These are phyloP conservation scores for Carex littledalei DNA, from an alignment of 176 grass and related monocot species.

Conservation along the genomic window DNA sequence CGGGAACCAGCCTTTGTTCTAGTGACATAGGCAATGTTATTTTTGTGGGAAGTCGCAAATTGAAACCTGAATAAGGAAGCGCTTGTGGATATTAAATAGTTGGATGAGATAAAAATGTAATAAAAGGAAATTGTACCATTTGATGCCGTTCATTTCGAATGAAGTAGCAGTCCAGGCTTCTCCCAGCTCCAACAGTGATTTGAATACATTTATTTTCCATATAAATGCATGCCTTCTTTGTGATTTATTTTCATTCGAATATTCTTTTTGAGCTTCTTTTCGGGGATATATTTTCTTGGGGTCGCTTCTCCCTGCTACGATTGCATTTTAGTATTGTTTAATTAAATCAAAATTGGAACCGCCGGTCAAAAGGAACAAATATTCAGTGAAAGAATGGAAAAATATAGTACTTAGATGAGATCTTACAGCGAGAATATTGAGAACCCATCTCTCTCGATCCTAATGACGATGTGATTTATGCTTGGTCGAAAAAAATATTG, in stretches of 20 bases:
- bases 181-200: not conserved
- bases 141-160: not conserved
- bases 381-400: not conserved
- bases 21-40: no score
- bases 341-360: no score
- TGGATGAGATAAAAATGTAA: no score
- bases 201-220: not conserved
- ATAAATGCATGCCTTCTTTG: not conserved
- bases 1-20: no score
- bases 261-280: not conserved
- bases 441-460: not conserved
- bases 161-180: rapidly evolving
- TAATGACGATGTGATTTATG: not conserved
- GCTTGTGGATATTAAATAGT: no score
- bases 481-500: not conserved
- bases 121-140: not conserved
- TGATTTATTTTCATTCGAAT: not conserved
- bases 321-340: no score
- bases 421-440: not conserved
- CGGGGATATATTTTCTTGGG: not conserved
- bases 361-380: not conserved
- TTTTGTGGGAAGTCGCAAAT: no score
- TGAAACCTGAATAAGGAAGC: no score
- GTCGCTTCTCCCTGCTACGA: not conserved
- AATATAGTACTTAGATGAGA: not conserved